phyloP scores from a whole-genome alignment of 768 basidiomycete species.

The Calocera viscosa region DNA sequence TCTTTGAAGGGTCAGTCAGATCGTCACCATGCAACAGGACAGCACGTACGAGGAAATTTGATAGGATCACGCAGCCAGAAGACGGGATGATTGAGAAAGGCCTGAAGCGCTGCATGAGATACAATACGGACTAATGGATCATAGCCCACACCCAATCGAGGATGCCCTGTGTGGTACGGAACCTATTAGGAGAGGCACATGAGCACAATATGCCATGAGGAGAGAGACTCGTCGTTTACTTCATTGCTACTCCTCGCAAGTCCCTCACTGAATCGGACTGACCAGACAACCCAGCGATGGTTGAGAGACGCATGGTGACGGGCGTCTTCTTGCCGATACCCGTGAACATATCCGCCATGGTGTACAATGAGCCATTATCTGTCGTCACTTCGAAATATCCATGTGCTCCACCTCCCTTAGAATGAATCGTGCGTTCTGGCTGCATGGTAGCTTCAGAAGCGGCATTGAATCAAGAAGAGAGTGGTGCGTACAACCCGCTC shows the following conservation, averaged over 20 bases:
- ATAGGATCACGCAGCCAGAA: slow-evolving; percentile 1
- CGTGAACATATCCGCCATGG: not conserved
- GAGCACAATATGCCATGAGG: not conserved
- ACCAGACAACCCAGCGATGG: not conserved
- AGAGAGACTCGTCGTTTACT: not conserved
- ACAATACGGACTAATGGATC: not conserved
- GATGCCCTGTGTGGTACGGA: not conserved
- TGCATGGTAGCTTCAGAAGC: not conserved
- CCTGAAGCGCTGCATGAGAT: not conserved
- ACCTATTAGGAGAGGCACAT: not conserved
- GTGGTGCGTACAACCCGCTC: not conserved
- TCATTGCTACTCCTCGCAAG: not conserved
- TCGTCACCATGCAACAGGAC: not conserved
- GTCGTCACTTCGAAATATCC: slow-evolving; percentile 3
- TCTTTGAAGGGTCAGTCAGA: not conserved
- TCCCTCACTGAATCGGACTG: not conserved
- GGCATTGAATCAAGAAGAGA: not conserved
- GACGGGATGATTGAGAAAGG: not conserved
- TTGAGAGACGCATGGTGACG: not conserved
- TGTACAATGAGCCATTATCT: not conserved
- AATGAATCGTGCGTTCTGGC: not conserved
- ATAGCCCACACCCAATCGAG: not conserved
- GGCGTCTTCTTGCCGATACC: not conserved
- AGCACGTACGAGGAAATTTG: not conserved
- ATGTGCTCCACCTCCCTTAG: not conserved